A percentile compares a stretch with the other conserved stretches of the same genome.
These are phyloP conservation scores for Hydrangea macrophylla DNA, from an alignment of 148 eudicot species.

Conservation along the genomic window DNA sequence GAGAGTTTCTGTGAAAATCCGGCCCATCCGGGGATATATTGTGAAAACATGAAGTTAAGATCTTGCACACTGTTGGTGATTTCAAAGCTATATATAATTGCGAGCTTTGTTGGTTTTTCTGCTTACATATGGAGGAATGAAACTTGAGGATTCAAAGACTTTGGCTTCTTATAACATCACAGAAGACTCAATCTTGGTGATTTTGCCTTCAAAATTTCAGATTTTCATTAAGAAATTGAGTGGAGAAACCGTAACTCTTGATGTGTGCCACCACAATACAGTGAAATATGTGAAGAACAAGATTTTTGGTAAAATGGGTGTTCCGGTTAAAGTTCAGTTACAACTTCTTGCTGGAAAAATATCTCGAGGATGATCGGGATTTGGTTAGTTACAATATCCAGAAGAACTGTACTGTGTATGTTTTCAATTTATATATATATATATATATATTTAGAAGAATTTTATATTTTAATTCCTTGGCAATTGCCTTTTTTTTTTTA, in stretches of 20 bases:
- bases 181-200: conserved; percentile 10
- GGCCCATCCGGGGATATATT: too few species aligned
- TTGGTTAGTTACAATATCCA: conserved; percentile 18
- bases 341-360: too few species aligned
- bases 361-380: background rate
- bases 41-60: too few species aligned
- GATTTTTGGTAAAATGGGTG: conserved; percentile 11
- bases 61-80: too few species aligned
- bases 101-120: too few species aligned
- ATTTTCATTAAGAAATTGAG: conserved; percentile 17
- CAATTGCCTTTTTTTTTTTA: too few species aligned
- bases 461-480: too few species aligned
- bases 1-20: too few species aligned
- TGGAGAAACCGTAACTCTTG: conserved; percentile 3
- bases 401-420: conserved; percentile 14
- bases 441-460: too few species aligned
- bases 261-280: conserved; percentile 16
- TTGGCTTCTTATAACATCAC: conserved; percentile 18
- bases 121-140: background rate
- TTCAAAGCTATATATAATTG: too few species aligned
- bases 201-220: conserved; percentile 12
- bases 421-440: too few species aligned
- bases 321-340: too few species aligned
- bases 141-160: conserved; percentile 22
- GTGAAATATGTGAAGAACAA: conserved; percentile 17